Evolutionary conservation across 495 filamentous ascomycete genomes (phyloP).

Genomic region (Cudoniella acicularis): DNA sequence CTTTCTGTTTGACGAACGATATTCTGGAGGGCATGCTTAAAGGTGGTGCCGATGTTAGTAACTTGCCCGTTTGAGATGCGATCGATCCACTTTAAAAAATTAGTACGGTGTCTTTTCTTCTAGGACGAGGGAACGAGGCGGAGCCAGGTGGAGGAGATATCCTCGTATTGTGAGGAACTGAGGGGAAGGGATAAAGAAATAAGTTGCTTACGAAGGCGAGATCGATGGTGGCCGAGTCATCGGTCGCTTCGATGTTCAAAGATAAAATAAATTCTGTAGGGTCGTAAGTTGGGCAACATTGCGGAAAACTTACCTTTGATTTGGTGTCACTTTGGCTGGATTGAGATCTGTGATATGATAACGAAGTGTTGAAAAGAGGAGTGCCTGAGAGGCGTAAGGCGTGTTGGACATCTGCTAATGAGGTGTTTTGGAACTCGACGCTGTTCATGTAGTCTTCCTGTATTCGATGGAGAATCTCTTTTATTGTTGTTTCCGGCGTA

Average conservation of each 20-base stretch:
- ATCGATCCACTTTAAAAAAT: too few species aligned
- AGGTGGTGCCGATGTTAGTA: conserved; percentile 45
- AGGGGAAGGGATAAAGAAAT: too few species aligned
- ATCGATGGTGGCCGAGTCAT: conserved; percentile 42
- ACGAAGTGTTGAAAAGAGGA: conserved; percentile 53
- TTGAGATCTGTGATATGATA: conserved; percentile 32
- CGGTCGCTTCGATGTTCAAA: conserved; percentile 50
- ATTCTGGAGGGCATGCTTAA: conserved; percentile 40
- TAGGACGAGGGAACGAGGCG: too few species aligned
- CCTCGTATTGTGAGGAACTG: too few species aligned
- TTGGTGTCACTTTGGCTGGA: background rate
- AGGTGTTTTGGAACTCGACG: conserved; percentile 48
- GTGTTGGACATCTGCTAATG: conserved; percentile 52
- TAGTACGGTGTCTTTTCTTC: too few species aligned
- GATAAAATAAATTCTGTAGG: conserved; percentile 54
- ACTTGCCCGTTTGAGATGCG: conserved; percentile 34
- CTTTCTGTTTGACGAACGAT: conserved; percentile 34
- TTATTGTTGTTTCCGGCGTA: conserved; percentile 14
- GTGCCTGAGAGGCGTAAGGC: conserved; percentile 48
- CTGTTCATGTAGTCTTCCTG: conserved; percentile 47
- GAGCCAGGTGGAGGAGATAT: too few species aligned
- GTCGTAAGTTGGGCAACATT: conserved; percentile 49
- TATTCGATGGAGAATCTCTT: conserved; percentile 38
- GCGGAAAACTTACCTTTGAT: too few species aligned
- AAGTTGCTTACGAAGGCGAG: too few species aligned